Evolutionary conservation across 768 basidiomycete species (phyloP).

Genomic region (Hypholoma fasciculare): DNA sequence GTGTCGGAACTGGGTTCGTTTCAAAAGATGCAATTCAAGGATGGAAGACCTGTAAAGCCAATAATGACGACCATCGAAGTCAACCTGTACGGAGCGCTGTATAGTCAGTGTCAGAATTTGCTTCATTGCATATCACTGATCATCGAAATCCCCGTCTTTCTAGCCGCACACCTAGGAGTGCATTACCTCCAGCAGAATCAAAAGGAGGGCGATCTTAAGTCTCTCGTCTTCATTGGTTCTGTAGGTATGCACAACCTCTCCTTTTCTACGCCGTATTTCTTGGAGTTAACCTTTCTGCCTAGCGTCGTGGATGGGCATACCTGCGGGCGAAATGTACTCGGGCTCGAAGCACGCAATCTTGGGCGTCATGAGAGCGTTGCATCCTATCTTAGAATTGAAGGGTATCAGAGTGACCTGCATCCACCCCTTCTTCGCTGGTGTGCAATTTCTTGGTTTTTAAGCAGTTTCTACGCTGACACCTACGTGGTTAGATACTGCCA

Average conservation of each 20-base stretch:
- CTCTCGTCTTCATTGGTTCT: slow-evolving; percentile 54
- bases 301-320: slow-evolving; percentile 54
- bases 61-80: slow-evolving; percentile 44
- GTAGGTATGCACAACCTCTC: slow-evolving; percentile 37
- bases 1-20: slow-evolving; percentile 37
- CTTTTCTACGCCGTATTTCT: background rate
- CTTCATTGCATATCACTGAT: background rate
- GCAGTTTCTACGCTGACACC: background rate
- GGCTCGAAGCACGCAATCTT: slow-evolving; percentile 57
- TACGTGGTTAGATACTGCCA: slow-evolving; percentile 41
- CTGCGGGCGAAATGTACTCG: slow-evolving; percentile 43
- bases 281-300: background rate
- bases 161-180: slow-evolving; percentile 49
- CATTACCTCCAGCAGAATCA: slow-evolving; percentile 47
- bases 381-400: slow-evolving; percentile 30
- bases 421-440: slow-evolving; percentile 57
- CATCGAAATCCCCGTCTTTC: background rate
- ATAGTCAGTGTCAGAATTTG: slow-evolving; percentile 36
- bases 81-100: slow-evolving; percentile 47
- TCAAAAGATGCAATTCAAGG: slow-evolving; percentile 27
- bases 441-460: slow-evolving; percentile 3
- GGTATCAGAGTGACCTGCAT: slow-evolving; percentile 47
- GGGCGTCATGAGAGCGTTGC: slow-evolving; percentile 51
- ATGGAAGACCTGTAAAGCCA: slow-evolving; percentile 46
- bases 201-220: slow-evolving; percentile 41